phyloP scores from a whole-genome alignment of 2,329 filamentous ascomycete genomes.

The Fusarium lateritium region DNA sequence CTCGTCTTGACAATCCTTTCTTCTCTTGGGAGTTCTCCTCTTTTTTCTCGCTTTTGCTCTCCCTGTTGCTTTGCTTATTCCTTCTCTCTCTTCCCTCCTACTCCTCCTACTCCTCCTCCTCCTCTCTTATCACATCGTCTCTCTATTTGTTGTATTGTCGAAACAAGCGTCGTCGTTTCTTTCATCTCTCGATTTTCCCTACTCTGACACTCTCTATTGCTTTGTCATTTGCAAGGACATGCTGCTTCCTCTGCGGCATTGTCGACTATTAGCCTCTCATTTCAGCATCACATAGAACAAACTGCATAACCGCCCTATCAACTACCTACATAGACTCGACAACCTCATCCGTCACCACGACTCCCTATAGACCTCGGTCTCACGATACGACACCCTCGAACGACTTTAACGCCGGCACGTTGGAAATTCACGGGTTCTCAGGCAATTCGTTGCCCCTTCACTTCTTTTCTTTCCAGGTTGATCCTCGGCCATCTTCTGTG shows the following conservation, averaged over 20 bases:
- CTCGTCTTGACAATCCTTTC: slow-evolving; percentile 39
- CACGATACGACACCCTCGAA: slow-evolving; percentile 30
- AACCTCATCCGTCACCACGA: slow-evolving; percentile 21
- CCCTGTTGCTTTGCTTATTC: slow-evolving; percentile 29
- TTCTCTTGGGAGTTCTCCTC: slow-evolving; percentile 40
- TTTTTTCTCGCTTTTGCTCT: slow-evolving; percentile 30
- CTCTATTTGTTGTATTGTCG: slow-evolving; percentile 34
- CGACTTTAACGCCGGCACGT: slow-evolving; percentile 45
- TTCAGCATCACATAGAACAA: slow-evolving; percentile 46
- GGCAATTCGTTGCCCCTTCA: slow-evolving; percentile 45
- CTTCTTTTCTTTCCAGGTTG: slow-evolving; percentile 64
- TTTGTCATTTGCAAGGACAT: slow-evolving; percentile 40
- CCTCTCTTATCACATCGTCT: slow-evolving; percentile 37
- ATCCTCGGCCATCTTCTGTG: slow-evolving; percentile 66
- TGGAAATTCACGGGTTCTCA: slow-evolving; percentile 44
- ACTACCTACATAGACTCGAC: slow-evolving; percentile 28
- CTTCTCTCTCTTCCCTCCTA: slow-evolving; percentile 16
- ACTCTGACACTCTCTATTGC: slow-evolving; percentile 22
- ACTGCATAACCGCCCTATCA: background rate
- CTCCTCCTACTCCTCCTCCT: slow-evolving; percentile 25
- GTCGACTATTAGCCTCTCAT: slow-evolving; percentile 46
- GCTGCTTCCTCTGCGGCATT: slow-evolving; percentile 48
- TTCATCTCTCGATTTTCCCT: slow-evolving; percentile 1
- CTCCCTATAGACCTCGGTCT: slow-evolving; percentile 21
- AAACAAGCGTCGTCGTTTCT: slow-evolving; percentile 42